Percentiles rank a stretch among this genome's conserved stretches.
These are phyloP conservation scores for Pseudopyrenochaeta lycopersici DNA, from an alignment of 2,329 filamentous ascomycete genomes.

Conservation along the genomic window DNA sequence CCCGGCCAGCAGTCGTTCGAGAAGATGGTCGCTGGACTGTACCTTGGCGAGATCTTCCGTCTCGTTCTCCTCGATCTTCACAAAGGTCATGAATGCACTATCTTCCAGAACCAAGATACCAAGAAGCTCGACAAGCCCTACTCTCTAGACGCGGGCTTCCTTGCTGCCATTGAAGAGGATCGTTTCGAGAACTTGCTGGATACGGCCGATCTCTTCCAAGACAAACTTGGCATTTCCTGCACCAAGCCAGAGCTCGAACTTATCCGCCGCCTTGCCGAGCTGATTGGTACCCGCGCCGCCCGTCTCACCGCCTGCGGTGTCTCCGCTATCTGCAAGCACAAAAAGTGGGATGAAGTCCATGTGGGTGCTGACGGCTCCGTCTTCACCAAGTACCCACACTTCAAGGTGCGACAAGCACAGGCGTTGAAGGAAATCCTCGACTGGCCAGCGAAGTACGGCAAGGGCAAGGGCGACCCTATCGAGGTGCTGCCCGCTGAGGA, in stretches of 20 bases:
- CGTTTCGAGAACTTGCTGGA: slow-evolving; percentile 95
- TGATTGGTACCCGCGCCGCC: slow-evolving; percentile 93
- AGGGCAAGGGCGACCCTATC: slow-evolving; percentile 74
- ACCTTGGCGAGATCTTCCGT: slow-evolving; percentile 94
- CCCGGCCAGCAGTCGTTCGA: slow-evolving; percentile 96
- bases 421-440: slow-evolving; percentile 95
- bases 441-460: slow-evolving; percentile 80
- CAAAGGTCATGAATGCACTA: slow-evolving; percentile 66
- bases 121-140: slow-evolving; percentile 84
- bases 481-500: slow-evolving; percentile 92
- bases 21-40: slow-evolving; percentile 97
- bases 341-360: slow-evolving; percentile 85
- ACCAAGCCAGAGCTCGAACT: slow-evolving; percentile 86
- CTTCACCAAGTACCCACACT: slow-evolving; percentile 99
- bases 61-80: slow-evolving; percentile 85
- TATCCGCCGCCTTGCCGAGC: slow-evolving; percentile 85
- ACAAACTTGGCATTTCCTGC: slow-evolving; percentile 75
- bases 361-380: slow-evolving; percentile 97
- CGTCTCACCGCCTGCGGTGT: slow-evolving; percentile 94
- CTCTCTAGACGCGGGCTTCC: slow-evolving; percentile 89
- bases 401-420: slow-evolving; percentile 89
- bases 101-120: slow-evolving; percentile 88
- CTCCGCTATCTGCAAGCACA: slow-evolving; percentile 96
- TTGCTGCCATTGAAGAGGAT: slow-evolving; percentile 92
- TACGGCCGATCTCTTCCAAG: slow-evolving; percentile 82